Evolutionary conservation across 2,329 filamentous ascomycete species (phyloP).

Genomic region (Ascocoryne sarcoides): DNA sequence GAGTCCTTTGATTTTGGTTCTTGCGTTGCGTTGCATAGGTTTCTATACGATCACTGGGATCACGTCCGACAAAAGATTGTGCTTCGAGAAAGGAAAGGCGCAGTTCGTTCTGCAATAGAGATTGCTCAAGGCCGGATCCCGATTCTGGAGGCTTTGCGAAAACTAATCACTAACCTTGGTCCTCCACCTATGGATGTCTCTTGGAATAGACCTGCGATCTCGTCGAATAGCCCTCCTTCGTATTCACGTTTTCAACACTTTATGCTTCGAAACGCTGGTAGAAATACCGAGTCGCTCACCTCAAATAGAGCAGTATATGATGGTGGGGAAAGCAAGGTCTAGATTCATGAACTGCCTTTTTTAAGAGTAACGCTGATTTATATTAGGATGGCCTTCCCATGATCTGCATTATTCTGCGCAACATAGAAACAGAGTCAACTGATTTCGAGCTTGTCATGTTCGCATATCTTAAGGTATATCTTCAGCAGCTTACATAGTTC

Average conservation of each 20-base stretch:
- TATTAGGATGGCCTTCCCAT: slow-evolving; percentile 56
- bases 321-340: slow-evolving; percentile 59
- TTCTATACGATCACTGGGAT: slow-evolving; percentile 65
- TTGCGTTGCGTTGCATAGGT: slow-evolving; percentile 60
- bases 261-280: slow-evolving; percentile 61
- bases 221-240: slow-evolving; percentile 50
- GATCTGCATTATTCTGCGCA: slow-evolving; percentile 59
- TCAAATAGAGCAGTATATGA: slow-evolving; percentile 60
- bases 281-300: slow-evolving; percentile 54
- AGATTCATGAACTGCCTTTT: not conserved
- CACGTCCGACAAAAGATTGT: slow-evolving; percentile 57
- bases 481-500: not conserved
- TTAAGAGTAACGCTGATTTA: slow-evolving; percentile 5
- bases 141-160: slow-evolving; percentile 50
- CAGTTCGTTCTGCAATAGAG: slow-evolving; percentile 46
- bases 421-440: slow-evolving; percentile 56
- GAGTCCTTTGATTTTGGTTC: slow-evolving; percentile 62
- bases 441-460: slow-evolving; percentile 59
- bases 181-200: slow-evolving; percentile 60
- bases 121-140: slow-evolving; percentile 43
- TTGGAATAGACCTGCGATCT: slow-evolving; percentile 60
- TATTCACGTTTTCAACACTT: slow-evolving; percentile 66
- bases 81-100: slow-evolving; percentile 48
- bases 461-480: slow-evolving; percentile 53
- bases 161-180: slow-evolving; percentile 56